Percentiles rank a stretch among this genome's conserved stretches.
phyloP scores from a whole-genome alignment of 768 basidiomycete genomes.

The Hygrocybe punicea region DNA sequence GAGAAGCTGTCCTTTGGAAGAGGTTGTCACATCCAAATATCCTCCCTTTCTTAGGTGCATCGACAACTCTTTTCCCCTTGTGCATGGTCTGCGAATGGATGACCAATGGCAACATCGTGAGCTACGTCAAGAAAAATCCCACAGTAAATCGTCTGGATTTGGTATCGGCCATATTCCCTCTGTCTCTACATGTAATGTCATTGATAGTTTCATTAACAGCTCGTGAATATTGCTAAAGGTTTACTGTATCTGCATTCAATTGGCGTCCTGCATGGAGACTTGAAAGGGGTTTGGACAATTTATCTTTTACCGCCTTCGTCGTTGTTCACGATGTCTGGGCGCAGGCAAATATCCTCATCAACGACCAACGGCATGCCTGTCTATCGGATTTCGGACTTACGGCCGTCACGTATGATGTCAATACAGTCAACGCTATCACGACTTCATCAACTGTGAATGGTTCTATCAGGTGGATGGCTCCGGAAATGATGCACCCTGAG shows the following conservation, averaged over 20 bases:
- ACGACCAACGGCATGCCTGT: constrained; percentile 14
- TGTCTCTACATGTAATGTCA: neutral
- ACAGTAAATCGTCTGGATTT: neutral
- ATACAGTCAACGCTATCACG: constrained; percentile 2
- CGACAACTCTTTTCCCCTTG: constrained; percentile 2
- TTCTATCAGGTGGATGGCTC: constrained; percentile 23
- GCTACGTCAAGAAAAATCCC: constrained; percentile 5
- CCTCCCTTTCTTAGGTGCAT: constrained; percentile 5
- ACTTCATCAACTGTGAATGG: constrained; percentile 14
- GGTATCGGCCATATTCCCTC: neutral
- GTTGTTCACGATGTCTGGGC: neutral
- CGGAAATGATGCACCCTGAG: constrained; percentile 17
- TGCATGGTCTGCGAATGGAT: constrained; percentile 12
- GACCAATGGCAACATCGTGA: constrained; percentile 8
- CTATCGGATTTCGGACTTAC: constrained; percentile 28
- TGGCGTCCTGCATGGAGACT: constrained; percentile 20
- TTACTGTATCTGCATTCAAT: constrained; percentile 16
- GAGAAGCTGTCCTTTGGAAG: constrained; percentile 8
- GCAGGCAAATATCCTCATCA: constrained; percentile 26
- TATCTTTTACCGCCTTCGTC: neutral
- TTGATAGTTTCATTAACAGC: constrained; percentile 1
- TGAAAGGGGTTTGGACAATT: constrained; percentile 18
- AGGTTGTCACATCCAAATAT: constrained; percentile 5
- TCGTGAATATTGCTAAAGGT: constrained; percentile 13
- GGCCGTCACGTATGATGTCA: constrained; percentile 11